Percentiles rank a stretch among this genome's conserved stretches.
Conservation (phyloP, 495 filamentous ascomycete species). For the Neurospora sp. region DNA sequence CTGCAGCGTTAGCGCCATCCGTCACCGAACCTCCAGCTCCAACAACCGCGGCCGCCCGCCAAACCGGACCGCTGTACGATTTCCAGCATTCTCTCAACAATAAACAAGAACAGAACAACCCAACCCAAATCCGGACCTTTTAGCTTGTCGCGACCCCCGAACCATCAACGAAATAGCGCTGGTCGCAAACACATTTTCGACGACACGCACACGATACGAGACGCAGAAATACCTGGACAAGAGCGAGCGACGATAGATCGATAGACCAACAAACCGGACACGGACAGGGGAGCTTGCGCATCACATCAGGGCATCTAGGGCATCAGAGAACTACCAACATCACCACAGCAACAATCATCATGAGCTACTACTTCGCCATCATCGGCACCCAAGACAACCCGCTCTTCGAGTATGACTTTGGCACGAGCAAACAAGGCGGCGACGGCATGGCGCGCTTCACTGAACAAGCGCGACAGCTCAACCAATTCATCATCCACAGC, state of each 20-base stretch:
- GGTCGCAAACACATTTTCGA: not conserved
- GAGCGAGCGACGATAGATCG: not conserved
- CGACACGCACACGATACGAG: not conserved
- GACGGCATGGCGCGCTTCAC: constrained; percentile 84
- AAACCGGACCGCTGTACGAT: not conserved
- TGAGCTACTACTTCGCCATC: constrained; percentile 97
- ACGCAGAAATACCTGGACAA: not conserved
- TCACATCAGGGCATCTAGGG: not conserved
- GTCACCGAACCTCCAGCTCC: not conserved
- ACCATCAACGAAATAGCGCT: not conserved
- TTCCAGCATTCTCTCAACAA: not conserved
- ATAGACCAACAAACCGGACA: not conserved
- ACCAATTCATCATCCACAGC: constrained; percentile 93
- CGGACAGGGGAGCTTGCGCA: not conserved
- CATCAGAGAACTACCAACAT: not conserved
- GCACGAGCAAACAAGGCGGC: constrained; percentile 86
- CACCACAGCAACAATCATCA: constrained; percentile 21
- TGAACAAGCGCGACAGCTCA: constrained; percentile 80
- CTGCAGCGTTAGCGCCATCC: not conserved
- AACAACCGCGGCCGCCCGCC: not conserved
- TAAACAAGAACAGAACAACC: not conserved
- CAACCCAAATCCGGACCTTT: not conserved
- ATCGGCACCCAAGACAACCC: constrained; percentile 90
- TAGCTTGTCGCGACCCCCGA: not conserved
- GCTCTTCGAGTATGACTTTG: constrained; percentile 92